Conservation (phyloP, 495 filamentous ascomycete species). For the Trichoderma reesei region DNA sequence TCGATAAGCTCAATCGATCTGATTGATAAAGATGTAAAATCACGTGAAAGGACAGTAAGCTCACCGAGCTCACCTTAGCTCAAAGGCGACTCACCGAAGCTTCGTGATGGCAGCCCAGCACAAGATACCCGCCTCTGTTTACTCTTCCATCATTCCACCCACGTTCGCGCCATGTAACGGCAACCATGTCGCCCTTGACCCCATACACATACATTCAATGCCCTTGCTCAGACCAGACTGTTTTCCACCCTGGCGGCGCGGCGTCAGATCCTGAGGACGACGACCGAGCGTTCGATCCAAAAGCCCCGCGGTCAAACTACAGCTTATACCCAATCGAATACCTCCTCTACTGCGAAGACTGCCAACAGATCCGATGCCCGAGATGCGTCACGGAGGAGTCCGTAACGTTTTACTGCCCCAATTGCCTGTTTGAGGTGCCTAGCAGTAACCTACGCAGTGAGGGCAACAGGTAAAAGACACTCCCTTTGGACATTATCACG, state of each 20-base stretch:
- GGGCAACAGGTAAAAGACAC: constrained; percentile 65
- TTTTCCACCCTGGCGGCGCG: constrained; percentile 32
- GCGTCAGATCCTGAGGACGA: constrained; percentile 43
- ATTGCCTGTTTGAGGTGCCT: constrained; percentile 88
- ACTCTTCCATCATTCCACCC: background rate
- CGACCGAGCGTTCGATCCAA: constrained; percentile 76
- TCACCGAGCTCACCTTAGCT: background rate
- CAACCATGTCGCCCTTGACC: constrained; percentile 58
- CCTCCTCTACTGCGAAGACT: constrained; percentile 92
- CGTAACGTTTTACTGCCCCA: constrained; percentile 90
- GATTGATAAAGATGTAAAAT: background rate
- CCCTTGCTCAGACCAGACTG: constrained; percentile 62
- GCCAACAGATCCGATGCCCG: constrained; percentile 87
- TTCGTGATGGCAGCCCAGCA: background rate
- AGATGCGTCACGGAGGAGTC: constrained; percentile 88
- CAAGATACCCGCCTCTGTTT: background rate
- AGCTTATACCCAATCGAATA: constrained; percentile 90
- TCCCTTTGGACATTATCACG: background rate
- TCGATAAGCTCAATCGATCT: background rate
- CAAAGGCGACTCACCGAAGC: background rate
- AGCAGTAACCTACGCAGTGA: constrained; percentile 83
- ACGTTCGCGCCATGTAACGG: background rate
- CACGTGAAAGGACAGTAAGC: background rate
- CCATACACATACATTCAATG: constrained; percentile 92
- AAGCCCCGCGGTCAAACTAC: constrained; percentile 73